These are phyloP conservation scores for Alloteropsis semialata DNA, from an alignment of 176 grass and related monocot species.

Conservation along the genomic window DNA sequence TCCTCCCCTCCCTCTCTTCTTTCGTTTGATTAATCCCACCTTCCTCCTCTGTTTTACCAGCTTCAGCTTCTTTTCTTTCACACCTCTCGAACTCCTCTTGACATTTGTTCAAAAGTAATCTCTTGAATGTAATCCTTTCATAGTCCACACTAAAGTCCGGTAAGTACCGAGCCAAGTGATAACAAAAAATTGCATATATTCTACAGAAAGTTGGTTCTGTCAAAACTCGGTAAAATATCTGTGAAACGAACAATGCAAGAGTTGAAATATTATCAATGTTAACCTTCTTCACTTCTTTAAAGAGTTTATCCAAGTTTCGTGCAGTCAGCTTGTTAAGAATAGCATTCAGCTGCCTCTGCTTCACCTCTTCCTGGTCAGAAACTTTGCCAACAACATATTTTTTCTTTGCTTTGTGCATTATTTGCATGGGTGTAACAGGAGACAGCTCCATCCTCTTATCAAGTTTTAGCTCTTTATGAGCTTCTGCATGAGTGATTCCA, in stretches of 20 bases:
- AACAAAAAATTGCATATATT: slow-evolving; percentile 92
- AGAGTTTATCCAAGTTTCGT: slow-evolving; percentile 92
- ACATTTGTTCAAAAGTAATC: slow-evolving; percentile 81
- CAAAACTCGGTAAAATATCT: slow-evolving; percentile 92
- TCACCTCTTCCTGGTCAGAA: slow-evolving; percentile 62
- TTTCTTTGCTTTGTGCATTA: slow-evolving; percentile 85
- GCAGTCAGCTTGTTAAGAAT: slow-evolving; percentile 93
- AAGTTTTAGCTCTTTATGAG: slow-evolving; percentile 78
- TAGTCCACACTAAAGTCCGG: slow-evolving; percentile 70
- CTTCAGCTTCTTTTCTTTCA: slow-evolving; percentile 87
- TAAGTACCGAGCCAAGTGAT: slow-evolving; percentile 39
- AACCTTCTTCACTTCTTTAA: slow-evolving; percentile 66
- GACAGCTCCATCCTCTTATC: slow-evolving; percentile 61
- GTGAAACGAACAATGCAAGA: slow-evolving; percentile 72
- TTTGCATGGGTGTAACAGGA: slow-evolving; percentile 62
- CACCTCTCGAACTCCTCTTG: slow-evolving; percentile 97
- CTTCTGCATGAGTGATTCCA: slow-evolving; percentile 93
- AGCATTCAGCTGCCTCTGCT: slow-evolving; percentile 72
- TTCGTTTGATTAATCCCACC: slow-evolving; percentile 76
- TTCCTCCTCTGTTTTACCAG: slow-evolving; percentile 82
- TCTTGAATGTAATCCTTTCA: slow-evolving; percentile 87
- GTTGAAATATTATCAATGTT: slow-evolving; percentile 72
- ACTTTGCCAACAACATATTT: slow-evolving; percentile 74
- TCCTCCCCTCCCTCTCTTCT: slow-evolving; percentile 77
- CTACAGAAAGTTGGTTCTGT: slow-evolving; percentile 93